Base-by-base conservation (phyloP, 257 asterid species). In the Schizonepeta tenuifolia region DNA sequence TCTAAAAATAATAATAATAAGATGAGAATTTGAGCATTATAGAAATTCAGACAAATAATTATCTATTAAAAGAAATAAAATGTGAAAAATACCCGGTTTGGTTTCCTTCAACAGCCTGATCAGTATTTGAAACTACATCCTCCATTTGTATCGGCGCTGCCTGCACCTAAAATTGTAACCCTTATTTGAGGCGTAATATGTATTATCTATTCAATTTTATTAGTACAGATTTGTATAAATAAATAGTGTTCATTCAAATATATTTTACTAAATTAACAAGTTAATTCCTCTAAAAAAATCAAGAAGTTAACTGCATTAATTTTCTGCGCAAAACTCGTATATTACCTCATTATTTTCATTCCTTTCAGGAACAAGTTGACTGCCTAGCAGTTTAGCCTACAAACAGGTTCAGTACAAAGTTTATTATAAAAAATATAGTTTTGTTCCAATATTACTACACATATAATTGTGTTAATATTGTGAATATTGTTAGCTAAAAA, bases 381-480 rank as follows among this genome's bases (percentile, higher is more conserved):
- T 79, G 36, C 86, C 88, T 28, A 85, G 77, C 81, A 87, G 35
- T 69, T 73, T 85, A 75, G 83, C 86, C 89, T 84, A 60, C 7
- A 46, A 26, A 22, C 24, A 65, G 10, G 28, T 24, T 46, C 43
- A 46, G 26, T 24, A 8, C 64, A 15, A 40, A 38, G 7, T 41
- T 5, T 7, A 6, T 31, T 7, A 8, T 35, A 1, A 3, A 20
- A 41, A 40, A 20, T 21, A 40, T 2, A 38, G 4, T 62, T 36
- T 40, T 10, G 2, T 38, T 9, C 11, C 12, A 20, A 41, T 6
- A 41, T 12, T 12, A 41, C 20, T 9, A 6, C 44, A 22, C 10
- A 1, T 56, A 56, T 56, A 11, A 7, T 7, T 14, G 28, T 59
- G 47, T 15, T n/a, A n/a, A 15, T n/a, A n/a, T 7, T 17, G 2